Evolutionary conservation across 305 asterid species (phyloP).

Genomic region (Fraxinus platypoda): DNA sequence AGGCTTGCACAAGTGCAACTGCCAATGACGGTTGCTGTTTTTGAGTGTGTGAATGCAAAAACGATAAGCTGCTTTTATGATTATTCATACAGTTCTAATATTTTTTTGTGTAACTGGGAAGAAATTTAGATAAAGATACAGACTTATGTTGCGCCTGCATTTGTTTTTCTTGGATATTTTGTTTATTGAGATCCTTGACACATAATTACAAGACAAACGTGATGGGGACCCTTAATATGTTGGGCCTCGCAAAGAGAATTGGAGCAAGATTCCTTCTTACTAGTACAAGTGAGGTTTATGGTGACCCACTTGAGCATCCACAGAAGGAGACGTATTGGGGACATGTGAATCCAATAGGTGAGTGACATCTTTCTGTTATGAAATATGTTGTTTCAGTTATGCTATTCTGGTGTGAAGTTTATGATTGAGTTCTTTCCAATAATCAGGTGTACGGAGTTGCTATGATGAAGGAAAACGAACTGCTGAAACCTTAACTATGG

Average conservation of each 20-base stretch:
- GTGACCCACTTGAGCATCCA: conserved; percentile 97
- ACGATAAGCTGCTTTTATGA: neutral
- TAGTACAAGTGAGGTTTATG: conserved; percentile 98
- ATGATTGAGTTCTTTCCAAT: conserved; percentile 19
- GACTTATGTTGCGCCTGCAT: neutral
- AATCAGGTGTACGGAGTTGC: conserved; percentile 84
- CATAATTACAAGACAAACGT: conserved; percentile 75
- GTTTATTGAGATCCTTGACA: conserved; percentile 48
- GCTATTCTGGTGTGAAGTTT: conserved; percentile 13
- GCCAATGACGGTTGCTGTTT: neutral
- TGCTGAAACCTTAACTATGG: conserved; percentile 90
- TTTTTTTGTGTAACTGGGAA: neutral
- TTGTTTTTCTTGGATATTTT: conserved; percentile 5
- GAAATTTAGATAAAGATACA: neutral
- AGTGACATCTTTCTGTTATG: conserved; percentile 17
- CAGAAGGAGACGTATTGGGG: conserved; percentile 95
- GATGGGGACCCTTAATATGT: conserved; percentile 94
- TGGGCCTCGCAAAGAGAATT: conserved; percentile 96
- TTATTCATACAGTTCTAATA: neutral
- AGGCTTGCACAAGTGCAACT: neutral
- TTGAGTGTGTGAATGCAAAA: neutral
- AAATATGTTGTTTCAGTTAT: conserved; percentile 5
- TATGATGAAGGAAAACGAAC: conserved; percentile 95
- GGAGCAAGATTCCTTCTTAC: conserved; percentile 89
- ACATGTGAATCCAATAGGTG: conserved; percentile 84